A percentile compares a stretch with the other conserved stretches of the same genome.
Conservation (phyloP, 2,329 filamentous ascomycete genomes). For the Clarireedia hainanense region DNA sequence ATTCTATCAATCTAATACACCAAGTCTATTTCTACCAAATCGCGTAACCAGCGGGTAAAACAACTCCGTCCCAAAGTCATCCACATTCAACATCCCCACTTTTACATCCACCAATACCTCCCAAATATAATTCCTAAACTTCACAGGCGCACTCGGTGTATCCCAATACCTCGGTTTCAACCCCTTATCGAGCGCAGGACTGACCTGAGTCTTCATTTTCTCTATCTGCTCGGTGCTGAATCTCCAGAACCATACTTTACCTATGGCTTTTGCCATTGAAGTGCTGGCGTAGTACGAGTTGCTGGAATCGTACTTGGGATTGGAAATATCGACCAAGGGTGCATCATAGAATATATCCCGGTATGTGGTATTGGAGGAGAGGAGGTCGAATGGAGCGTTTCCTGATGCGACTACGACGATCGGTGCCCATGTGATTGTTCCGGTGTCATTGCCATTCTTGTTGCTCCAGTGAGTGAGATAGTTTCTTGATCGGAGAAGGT, state of each 20-base stretch:
- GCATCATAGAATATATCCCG: slow-evolving; percentile 41
- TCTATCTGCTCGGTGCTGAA: neutral
- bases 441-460: slow-evolving; percentile 23
- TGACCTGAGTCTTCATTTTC: slow-evolving; percentile 29
- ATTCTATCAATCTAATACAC: neutral
- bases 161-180: slow-evolving; percentile 37
- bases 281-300: slow-evolving; percentile 26
- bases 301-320: slow-evolving; percentile 18
- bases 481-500: slow-evolving; percentile 26
- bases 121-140: slow-evolving; percentile 34
- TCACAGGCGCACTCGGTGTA: slow-evolving; percentile 34
- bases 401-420: slow-evolving; percentile 44
- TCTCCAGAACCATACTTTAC: slow-evolving; percentile 13
- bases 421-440: slow-evolving; percentile 26
- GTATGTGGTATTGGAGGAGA: slow-evolving; percentile 29
- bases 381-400: slow-evolving; percentile 34
- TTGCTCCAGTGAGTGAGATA: slow-evolving; percentile 37
- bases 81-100: slow-evolving; percentile 36
- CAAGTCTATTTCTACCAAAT: neutral
- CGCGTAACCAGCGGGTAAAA: neutral
- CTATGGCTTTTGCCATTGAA: slow-evolving; percentile 9
- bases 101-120: slow-evolving; percentile 30
- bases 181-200: slow-evolving; percentile 29
- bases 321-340: slow-evolving; percentile 28
- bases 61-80: slow-evolving; percentile 21